Base-by-base conservation (phyloP, 306 rosid genomes). In the Prinsepia uniflora region DNA sequence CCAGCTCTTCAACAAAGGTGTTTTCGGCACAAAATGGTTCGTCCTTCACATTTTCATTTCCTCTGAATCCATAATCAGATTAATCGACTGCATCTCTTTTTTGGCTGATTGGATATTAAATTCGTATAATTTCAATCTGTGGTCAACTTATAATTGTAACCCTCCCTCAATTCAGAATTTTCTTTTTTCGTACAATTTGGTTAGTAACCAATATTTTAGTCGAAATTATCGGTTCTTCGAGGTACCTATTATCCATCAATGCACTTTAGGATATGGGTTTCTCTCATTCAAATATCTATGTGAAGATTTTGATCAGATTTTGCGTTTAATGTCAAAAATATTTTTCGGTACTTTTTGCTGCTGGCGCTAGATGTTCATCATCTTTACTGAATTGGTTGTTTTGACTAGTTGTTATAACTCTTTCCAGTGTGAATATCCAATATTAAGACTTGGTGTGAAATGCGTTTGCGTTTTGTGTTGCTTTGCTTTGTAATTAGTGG, bases 1-100 rank as follows among this genome's bases (percentile, higher is more conserved):
- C 78, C 99, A 94, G 72, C 92, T 94, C 82, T 91, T 94, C 65
- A 94, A 77, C 80, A 83, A 97, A 83, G 99, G 99, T 63, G 96
- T 94, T 64, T 87, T 91, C 42, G 85, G 86, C 75, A 91, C 92
- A 65, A 91, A 90, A 82, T 94, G 99, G 99, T 94, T 34, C 67
- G 81, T 74, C 15, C 13, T 43, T 5, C 60, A 46, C 17, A 49
- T 57, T 24, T 50, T 9, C 22, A 50, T 6, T 36, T 48, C 22
- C 19, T 43, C 13, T 13, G 1, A 41, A 11, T 39, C 36, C 36
- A 30, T 52, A 10, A 9, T 65, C 42, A 7, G 11, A 20, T 39
- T 50, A 40, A 17, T 63, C 17, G 36, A 8, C 54, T 59, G 65
- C 58, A 52, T 52, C 47, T 56, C 30, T 9, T n/a, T 7, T 0